Conservation (phyloP, 1,139 yeast species). For the Nakaseomyces bracarensis region DNA sequence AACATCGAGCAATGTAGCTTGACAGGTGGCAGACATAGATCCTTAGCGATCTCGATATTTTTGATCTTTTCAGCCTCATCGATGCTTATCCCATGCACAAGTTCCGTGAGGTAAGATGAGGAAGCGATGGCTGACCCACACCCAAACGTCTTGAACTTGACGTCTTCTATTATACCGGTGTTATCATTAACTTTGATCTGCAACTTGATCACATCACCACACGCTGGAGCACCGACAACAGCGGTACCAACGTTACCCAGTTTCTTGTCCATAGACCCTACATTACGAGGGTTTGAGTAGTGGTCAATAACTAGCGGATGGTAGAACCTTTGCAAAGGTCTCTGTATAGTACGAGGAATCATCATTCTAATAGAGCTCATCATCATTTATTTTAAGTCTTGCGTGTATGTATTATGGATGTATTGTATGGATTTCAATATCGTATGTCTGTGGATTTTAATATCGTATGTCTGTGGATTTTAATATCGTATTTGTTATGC, state of each 20-base stretch:
- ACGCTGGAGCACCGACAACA: conserved; percentile 96
- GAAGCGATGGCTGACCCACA: conserved; percentile 98
- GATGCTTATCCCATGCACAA: conserved; percentile 87
- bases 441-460: no score
- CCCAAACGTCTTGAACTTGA: conserved; percentile 95
- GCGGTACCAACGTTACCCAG: conserved; percentile 86
- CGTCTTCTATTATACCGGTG: conserved; percentile 87
- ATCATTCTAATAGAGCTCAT: not conserved
- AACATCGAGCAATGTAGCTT: conserved; percentile 96
- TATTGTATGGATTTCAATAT: no score
- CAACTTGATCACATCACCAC: conserved; percentile 98
- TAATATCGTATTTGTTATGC: no score
- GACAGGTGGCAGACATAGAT: conserved; percentile 90
- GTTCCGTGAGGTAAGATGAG: conserved; percentile 87
- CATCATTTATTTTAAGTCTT: no score
- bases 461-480: no score
- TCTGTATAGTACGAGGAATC: not conserved
- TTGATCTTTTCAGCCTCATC: conserved; percentile 90
- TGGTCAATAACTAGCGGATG: conserved; percentile 85
- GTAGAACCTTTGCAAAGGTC: conserved; percentile 30
- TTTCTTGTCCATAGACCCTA: conserved; percentile 80
- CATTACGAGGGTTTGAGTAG: conserved; percentile 93
- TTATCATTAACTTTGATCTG: conserved; percentile 88
- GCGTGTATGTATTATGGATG: no score
- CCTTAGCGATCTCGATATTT: conserved; percentile 87